These are phyloP conservation scores for Veloboletus limbatus DNA, from an alignment of 1,284 basidiomycete species.

Conservation along the genomic window DNA sequence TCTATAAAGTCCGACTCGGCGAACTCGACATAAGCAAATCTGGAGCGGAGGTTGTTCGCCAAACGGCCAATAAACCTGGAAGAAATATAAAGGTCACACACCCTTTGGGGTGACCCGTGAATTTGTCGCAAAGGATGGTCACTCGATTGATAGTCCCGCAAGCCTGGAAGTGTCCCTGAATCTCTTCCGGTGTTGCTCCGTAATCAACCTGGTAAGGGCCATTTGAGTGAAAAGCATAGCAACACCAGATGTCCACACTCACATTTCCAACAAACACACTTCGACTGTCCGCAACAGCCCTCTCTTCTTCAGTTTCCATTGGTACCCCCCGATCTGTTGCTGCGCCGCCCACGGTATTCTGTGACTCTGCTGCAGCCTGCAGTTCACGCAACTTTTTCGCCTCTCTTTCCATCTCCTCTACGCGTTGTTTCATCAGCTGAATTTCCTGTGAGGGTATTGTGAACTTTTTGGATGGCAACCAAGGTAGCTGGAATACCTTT, in stretches of 20 bases:
- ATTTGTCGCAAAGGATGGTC: conserved; percentile 99
- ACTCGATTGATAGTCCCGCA: conserved; percentile 99
- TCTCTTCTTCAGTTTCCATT: conserved; percentile 77
- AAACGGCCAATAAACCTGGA: conserved; percentile 1
- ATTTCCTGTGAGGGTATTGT: conserved; percentile 55
- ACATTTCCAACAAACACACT: conserved; percentile 98
- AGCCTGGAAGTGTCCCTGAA: conserved; percentile 95
- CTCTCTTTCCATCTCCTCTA: conserved; percentile 91
- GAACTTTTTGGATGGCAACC: conserved; percentile 1
- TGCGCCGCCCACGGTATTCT: conserved; percentile 39
- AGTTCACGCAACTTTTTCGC: conserved; percentile 88
- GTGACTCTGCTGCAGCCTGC: conserved; percentile 82
- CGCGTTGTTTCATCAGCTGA: conserved; percentile 86
- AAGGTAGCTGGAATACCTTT: conserved; percentile 38
- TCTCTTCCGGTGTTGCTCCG: conserved; percentile 95
- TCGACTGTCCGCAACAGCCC: conserved; percentile 76
- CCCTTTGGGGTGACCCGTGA: conserved; percentile 99
- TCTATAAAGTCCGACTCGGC: conserved; percentile 92
- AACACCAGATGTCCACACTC: conserved; percentile 36
- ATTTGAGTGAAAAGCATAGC: conserved; percentile 9
- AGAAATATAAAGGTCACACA: conserved; percentile 38
- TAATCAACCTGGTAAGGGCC: conserved; percentile 83
- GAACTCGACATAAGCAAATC: conserved; percentile 99
- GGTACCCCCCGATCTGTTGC: conserved; percentile 42
- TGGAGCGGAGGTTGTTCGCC: conserved; percentile 33